These are phyloP conservation scores for Aureobasidium musti DNA, from an alignment of 2,329 filamentous ascomycete species.

Conservation along the genomic window DNA sequence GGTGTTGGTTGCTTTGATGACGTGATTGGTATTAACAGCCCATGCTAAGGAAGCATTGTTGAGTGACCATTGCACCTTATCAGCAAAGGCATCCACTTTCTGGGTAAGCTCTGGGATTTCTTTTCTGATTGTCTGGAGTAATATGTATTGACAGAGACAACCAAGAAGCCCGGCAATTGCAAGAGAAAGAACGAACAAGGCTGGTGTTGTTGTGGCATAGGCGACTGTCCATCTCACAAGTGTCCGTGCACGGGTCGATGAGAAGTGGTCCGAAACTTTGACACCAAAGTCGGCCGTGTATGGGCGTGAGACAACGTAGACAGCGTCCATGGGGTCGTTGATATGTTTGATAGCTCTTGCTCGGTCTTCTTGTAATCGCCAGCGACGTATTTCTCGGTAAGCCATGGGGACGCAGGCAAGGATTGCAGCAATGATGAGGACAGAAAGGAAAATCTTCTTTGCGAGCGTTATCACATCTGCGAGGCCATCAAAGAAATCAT, in stretches of 20 bases:
- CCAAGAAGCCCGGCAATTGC: conserved; percentile 79
- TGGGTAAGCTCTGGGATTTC: conserved; percentile 73
- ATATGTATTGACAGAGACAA: conserved; percentile 77
- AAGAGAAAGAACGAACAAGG: conserved; percentile 82
- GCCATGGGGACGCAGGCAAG: conserved; percentile 76
- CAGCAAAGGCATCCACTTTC: conserved; percentile 77
- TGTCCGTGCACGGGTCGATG: conserved; percentile 64
- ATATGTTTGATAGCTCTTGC: conserved; percentile 66
- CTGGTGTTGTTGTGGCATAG: conserved; percentile 81
- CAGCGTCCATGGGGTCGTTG: conserved; percentile 80
- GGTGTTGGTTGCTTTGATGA: conserved; percentile 63
- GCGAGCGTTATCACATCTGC: conserved; percentile 66
- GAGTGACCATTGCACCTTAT: conserved; percentile 69
- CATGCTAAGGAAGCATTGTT: conserved; percentile 73
- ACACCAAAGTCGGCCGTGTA: conserved; percentile 73
- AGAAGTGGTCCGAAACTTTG: conserved; percentile 66
- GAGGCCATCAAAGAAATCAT: conserved; percentile 77
- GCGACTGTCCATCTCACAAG: conserved; percentile 80
- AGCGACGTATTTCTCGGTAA: conserved; percentile 76
- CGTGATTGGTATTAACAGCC: conserved; percentile 73
- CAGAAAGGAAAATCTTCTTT: conserved; percentile 73
- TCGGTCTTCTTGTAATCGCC: conserved; percentile 69
- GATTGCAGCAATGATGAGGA: conserved; percentile 70
- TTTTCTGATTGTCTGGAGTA: conserved; percentile 72
- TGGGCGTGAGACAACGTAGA: conserved; percentile 84